Base-by-base conservation (phyloP, 2,329 filamentous ascomycete genomes). In the Talaromyces sp. region DNA sequence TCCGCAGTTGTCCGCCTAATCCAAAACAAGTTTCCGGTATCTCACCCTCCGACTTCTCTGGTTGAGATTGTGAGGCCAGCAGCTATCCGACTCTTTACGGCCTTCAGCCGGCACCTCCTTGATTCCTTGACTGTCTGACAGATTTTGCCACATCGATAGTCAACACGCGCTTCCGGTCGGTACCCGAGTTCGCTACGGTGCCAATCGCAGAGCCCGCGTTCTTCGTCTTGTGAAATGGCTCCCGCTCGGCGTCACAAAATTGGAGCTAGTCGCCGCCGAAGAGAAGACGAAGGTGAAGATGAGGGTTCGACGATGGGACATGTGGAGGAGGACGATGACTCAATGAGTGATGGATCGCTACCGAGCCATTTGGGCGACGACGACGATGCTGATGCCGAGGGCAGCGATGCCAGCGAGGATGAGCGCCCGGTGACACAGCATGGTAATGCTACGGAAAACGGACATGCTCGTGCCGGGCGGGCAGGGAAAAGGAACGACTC, bases 301-400 rank as follows among this genome's bases (percentile, higher is more conserved):
- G 81, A 83, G 67, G 77, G 76, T 58, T 82, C 80, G 52, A 66
- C 84, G 67, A 80, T 79, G 61, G 84, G 80, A 47, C 82, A 82
- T 63, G 69, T 84, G 64, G 43, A 37, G n/a, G 43, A 61, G 19
- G 83, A 85, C 60, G 86, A 87, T 69, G 87, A 89, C 73, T 89
- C 87, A 47, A 78, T 87, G 76, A 89, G 86, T 74, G 87, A 89
- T 73, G 83, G 80, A 43, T 88, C 87, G 13, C 77, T 81, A 25
- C 79, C 83, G 68, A 88, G 82, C 70, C 84, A 87, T 67, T 79
- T 80, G 54, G 85, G 87, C 61, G 84, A 85, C 64, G 84, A 87
- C 68, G 84, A 87, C 70, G 84, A 87, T 71, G 85, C 82, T 64
- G 85, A 86, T 72, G 83, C 78, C n/a, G 85, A 86, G 73, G 84